Conservation (phyloP, 257 asterid genomes). For the Jacaranda mimosifolia region DNA sequence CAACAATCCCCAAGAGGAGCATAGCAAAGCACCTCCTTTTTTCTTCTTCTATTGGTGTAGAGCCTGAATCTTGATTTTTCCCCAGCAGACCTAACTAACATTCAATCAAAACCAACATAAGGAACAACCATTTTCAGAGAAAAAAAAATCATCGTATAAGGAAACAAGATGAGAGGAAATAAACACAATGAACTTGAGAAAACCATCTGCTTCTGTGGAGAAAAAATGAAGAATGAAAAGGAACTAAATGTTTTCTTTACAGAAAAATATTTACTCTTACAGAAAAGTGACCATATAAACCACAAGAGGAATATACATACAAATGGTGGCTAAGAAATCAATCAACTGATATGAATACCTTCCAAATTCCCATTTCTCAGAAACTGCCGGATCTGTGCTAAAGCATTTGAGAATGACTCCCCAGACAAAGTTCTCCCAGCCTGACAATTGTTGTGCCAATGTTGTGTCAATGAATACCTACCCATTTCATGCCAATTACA, state of each 20-base stretch:
- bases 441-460: conserved; percentile 42
- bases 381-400: conserved; percentile 64
- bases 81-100: conserved; percentile 71
- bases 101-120: conserved; percentile 40
- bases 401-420: conserved; percentile 66
- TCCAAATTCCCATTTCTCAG: conserved; percentile 67
- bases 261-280: neutral
- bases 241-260: conserved; percentile 13
- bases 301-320: neutral
- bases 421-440: conserved; percentile 66
- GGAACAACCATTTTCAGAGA: neutral
- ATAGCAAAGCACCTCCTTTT: conserved; percentile 58
- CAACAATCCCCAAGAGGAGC: conserved; percentile 66
- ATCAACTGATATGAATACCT: conserved; percentile 54
- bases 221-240: conserved; percentile 9
- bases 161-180: neutral
- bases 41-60: conserved; percentile 62
- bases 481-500: conserved; percentile 35
- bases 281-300: conserved; percentile 14
- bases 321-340: conserved; percentile 1
- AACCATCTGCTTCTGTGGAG: neutral
- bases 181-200: neutral
- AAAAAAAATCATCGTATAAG: conserved; percentile 13
- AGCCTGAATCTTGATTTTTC: conserved; percentile 52
- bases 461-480: conserved; percentile 22